Conservation (phyloP, 176 grass and related monocot species). For the Juncus inflexus region DNA sequence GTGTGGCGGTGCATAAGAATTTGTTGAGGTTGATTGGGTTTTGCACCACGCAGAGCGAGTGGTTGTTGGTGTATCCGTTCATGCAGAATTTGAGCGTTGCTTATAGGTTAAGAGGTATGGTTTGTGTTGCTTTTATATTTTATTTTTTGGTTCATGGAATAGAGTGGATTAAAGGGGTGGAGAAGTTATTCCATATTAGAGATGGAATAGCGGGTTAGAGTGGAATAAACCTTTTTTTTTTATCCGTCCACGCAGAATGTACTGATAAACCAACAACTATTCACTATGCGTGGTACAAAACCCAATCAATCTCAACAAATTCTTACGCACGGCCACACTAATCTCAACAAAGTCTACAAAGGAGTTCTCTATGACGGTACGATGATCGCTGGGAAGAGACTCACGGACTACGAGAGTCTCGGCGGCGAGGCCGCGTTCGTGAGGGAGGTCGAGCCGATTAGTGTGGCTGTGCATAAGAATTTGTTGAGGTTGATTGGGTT, state of each 20-base stretch:
- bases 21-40: conserved; percentile 92
- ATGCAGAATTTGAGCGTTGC: conserved; percentile 98
- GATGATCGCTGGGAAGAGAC: conserved; percentile 92
- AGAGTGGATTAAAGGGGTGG: too few species aligned
- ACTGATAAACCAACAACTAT: conserved; percentile 91
- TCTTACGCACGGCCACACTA: conserved; percentile 93
- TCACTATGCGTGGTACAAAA: conserved; percentile 97
- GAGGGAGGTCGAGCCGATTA: conserved; percentile 95
- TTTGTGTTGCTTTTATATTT: too few species aligned
- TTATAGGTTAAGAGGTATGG: conserved; percentile 96
- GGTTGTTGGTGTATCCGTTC: conserved; percentile 93
- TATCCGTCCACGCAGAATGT: too few species aligned
- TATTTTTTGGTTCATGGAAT: too few species aligned
- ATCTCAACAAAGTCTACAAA: too few species aligned
- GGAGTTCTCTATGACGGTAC: too few species aligned
- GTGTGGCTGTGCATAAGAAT: conserved; percentile 96
- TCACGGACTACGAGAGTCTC: conserved; percentile 87
- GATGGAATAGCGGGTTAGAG: too few species aligned
- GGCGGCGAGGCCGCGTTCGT: conserved; percentile 94
- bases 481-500: conserved; percentile 92
- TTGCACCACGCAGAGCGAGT: conserved; percentile 91
- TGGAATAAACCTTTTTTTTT: too few species aligned
- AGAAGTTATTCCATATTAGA: too few species aligned
- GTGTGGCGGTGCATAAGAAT: conserved; percentile 96
- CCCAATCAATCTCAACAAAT: conserved; percentile 90